Evolutionary conservation across 768 basidiomycete genomes (phyloP).

Genomic region (Lactarius deliciosus): DNA sequence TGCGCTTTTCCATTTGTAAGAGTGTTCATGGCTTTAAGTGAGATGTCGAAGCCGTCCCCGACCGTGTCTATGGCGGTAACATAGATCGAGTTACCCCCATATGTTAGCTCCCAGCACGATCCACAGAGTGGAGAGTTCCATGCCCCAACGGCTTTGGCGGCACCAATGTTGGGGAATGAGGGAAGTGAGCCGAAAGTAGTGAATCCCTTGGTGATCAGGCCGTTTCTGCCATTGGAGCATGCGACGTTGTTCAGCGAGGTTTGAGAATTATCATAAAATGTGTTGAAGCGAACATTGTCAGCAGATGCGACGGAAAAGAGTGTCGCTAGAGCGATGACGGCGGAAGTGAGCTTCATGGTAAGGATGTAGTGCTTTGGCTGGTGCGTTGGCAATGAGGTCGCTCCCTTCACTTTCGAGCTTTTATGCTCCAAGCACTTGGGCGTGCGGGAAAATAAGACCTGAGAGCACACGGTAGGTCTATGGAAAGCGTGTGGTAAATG

Average conservation of each 20-base stretch:
- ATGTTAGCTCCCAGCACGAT: slow-evolving; percentile 32
- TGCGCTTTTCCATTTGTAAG: slow-evolving; percentile 39
- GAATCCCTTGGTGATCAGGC: slow-evolving; percentile 29
- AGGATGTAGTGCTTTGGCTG: not conserved
- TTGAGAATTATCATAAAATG: slow-evolving; percentile 17
- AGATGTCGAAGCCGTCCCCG: slow-evolving; percentile 46
- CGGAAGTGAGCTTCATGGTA: not conserved
- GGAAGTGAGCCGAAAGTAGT: slow-evolving; percentile 27
- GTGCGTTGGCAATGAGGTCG: not conserved
- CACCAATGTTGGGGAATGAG: slow-evolving; percentile 29
- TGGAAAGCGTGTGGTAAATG: not conserved
- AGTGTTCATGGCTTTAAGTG: slow-evolving; percentile 52
- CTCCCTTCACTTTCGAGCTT: not conserved
- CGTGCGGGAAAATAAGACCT: not conserved
- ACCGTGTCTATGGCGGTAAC: slow-evolving; percentile 36
- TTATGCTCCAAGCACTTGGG: not conserved
- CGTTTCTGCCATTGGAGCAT: slow-evolving; percentile 32
- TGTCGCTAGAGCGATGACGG: not conserved
- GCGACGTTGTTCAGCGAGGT: slow-evolving; percentile 23
- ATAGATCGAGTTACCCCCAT: slow-evolving; percentile 29
- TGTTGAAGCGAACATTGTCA: slow-evolving; percentile 13
- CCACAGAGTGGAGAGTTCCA: slow-evolving; percentile 32
- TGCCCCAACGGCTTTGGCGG: slow-evolving; percentile 34
- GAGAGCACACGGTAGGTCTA: not conserved
- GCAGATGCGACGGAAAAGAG: not conserved